These are phyloP conservation scores for Mortierella sp. DNA, from an alignment of 371 early-diverging fungal species.

Conservation along the genomic window DNA sequence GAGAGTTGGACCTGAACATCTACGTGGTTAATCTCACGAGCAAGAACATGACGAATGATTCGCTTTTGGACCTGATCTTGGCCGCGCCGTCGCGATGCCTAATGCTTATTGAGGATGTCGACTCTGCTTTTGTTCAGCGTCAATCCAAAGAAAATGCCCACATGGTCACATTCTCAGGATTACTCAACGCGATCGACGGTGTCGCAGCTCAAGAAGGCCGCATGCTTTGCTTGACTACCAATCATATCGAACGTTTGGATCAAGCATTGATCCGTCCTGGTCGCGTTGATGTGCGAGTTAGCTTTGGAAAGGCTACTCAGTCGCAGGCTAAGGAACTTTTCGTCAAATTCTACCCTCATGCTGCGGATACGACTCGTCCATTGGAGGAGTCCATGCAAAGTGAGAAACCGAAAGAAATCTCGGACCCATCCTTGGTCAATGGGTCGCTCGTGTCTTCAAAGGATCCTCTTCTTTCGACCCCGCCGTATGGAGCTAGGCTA, in stretches of 20 bases:
- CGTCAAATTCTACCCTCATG: slow-evolving; percentile 56
- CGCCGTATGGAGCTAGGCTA: neutral
- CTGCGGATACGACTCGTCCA: slow-evolving; percentile 32
- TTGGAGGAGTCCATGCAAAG: no score
- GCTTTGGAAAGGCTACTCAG: slow-evolving; percentile 83
- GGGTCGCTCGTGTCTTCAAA: no score
- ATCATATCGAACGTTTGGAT: slow-evolving; percentile 93
- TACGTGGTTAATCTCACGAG: slow-evolving; percentile 92
- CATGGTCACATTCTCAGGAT: slow-evolving; percentile 68
- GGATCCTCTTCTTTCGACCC: neutral
- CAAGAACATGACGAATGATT: slow-evolving; percentile 90
- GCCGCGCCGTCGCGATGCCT: slow-evolving; percentile 92
- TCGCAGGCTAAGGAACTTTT: slow-evolving; percentile 73
- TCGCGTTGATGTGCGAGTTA: slow-evolving; percentile 90
- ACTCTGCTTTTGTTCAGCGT: slow-evolving; percentile 88
- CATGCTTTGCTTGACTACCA: slow-evolving; percentile 87
- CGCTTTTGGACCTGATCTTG: slow-evolving; percentile 86
- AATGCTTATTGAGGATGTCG: slow-evolving; percentile 97
- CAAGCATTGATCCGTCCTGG: slow-evolving; percentile 97
- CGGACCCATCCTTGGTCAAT: neutral
- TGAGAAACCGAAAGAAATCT: neutral
- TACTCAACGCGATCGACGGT: slow-evolving; percentile 89
- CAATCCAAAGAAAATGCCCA: slow-evolving; percentile 49
- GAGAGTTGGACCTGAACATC: slow-evolving; percentile 92
- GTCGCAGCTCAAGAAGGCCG: slow-evolving; percentile 83